Evolutionary conservation across 257 asterid genomes (phyloP).

Genomic region (Solanum arcanum): DNA sequence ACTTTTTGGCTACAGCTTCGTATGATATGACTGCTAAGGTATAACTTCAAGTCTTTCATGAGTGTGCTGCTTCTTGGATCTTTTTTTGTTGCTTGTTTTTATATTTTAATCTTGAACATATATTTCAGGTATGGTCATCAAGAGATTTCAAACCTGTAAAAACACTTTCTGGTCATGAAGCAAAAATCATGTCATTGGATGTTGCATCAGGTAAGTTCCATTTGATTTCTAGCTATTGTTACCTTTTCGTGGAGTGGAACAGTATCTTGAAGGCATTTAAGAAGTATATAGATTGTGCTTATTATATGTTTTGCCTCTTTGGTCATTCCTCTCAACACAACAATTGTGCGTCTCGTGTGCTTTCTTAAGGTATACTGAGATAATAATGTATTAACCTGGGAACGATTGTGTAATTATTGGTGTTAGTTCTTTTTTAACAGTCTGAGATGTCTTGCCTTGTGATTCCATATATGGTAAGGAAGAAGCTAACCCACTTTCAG

Average conservation of each 20-base stretch:
- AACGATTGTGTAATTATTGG: neutral
- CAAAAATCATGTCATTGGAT: slow-evolving; percentile 79
- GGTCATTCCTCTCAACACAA: neutral
- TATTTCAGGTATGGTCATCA: slow-evolving; percentile 74
- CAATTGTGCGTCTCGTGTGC: neutral
- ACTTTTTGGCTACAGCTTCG: slow-evolving; percentile 80
- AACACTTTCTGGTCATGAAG: slow-evolving; percentile 79
- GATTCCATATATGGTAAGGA: neutral
- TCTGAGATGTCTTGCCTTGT: neutral
- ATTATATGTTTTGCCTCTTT: neutral
- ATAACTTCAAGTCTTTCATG: neutral
- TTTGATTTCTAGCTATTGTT: neutral
- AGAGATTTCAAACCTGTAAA: slow-evolving; percentile 80
- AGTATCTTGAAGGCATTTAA: neutral
- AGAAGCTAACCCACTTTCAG: neutral
- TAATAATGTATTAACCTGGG: neutral
- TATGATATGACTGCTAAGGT: slow-evolving; percentile 92
- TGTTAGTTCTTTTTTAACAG: neutral
- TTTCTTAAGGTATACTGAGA: neutral
- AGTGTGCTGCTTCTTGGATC: neutral
- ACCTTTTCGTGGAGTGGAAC: neutral
- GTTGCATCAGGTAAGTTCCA: slow-evolving; percentile 50
- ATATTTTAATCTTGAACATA: neutral
- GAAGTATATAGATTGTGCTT: neutral
- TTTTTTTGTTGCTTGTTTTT: neutral